Percentiles rank a stretch among this genome's conserved stretches.
Evolutionary conservation across 2,329 filamentous ascomycete species (phyloP).

Genomic region (Fusarium euwallaceae): DNA sequence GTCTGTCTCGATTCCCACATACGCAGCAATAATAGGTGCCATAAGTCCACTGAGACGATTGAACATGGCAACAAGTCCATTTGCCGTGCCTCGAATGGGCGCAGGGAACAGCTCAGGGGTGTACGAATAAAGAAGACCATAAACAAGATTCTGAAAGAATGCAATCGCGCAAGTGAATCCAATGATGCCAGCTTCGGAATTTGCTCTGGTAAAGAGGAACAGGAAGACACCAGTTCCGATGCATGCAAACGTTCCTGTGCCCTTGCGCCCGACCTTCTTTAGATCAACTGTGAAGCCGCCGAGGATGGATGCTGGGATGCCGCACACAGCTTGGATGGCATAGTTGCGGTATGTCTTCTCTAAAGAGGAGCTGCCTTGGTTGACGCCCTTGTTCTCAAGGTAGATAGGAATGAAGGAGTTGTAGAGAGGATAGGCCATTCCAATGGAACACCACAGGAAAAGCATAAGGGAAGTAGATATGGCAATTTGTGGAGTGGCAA

Average conservation of each 20-base stretch:
- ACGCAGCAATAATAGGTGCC: slow-evolving; percentile 59
- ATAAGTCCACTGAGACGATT: slow-evolving; percentile 54
- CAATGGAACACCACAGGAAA: slow-evolving; percentile 69
- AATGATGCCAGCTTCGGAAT: slow-evolving; percentile 23
- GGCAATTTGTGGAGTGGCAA: slow-evolving; percentile 64
- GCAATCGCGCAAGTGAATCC: slow-evolving; percentile 41
- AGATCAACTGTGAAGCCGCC: slow-evolving; percentile 39
- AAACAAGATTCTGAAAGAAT: slow-evolving; percentile 42
- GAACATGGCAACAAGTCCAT: slow-evolving; percentile 58
- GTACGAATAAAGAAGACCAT: slow-evolving; percentile 31
- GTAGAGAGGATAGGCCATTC: slow-evolving; percentile 69
- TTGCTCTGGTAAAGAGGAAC: background rate
- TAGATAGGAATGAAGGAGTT: slow-evolving; percentile 59
- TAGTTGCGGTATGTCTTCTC: slow-evolving; percentile 35
- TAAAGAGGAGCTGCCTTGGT: background rate
- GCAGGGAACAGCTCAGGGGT: slow-evolving; percentile 61
- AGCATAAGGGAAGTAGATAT: slow-evolving; percentile 67
- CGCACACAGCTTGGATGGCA: slow-evolving; percentile 40
- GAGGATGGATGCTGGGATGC: slow-evolving; percentile 36
- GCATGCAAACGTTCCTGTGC: slow-evolving; percentile 35
- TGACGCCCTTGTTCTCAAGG: slow-evolving; percentile 44
- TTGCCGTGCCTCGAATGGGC: slow-evolving; percentile 66
- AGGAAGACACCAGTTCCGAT: slow-evolving; percentile 9
- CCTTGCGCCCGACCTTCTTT: slow-evolving; percentile 37
- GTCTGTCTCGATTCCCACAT: slow-evolving; percentile 54